A percentile compares a stretch with the other conserved stretches of the same genome.
phyloP scores from a whole-genome alignment of 2,329 filamentous ascomycete genomes.

The Colletotrichum lindemuthianum region DNA sequence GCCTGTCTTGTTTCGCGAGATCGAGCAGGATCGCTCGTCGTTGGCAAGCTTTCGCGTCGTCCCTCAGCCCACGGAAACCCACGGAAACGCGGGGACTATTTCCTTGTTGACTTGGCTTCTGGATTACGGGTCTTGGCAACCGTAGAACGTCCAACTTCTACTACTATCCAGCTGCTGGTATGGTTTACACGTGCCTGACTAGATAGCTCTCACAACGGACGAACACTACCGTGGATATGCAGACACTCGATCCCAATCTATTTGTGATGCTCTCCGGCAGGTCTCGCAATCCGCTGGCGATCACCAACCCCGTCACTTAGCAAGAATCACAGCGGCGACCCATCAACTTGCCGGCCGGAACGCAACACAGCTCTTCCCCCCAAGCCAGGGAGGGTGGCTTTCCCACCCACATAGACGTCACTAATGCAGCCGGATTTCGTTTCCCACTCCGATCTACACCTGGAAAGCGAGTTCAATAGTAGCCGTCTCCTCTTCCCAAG shows the following conservation, averaged over 20 bases:
- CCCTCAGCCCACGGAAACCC: neutral
- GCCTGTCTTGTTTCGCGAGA: neutral
- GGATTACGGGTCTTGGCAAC: neutral
- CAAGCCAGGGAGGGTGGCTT: neutral
- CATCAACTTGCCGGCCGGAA: constrained; percentile 16
- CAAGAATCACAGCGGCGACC: neutral
- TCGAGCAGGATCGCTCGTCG: neutral
- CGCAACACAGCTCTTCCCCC: neutral
- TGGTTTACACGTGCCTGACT: neutral
- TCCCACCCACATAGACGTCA: constrained; percentile 31
- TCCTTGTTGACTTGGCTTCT: neutral
- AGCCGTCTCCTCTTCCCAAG: neutral
- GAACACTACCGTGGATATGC: too few species aligned
- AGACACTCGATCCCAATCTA: too few species aligned
- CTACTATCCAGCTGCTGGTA: neutral
- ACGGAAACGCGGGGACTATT: neutral
- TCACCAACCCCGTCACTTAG: too few species aligned
- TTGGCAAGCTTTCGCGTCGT: neutral
- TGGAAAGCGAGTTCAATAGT: neutral
- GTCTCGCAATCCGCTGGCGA: neutral
- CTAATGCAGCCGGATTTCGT: neutral
- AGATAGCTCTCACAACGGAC: neutral
- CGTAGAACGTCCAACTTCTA: too few species aligned
- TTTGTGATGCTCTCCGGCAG: neutral
- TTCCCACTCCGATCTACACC: neutral